These are phyloP conservation scores for Microdochium paspali DNA, from an alignment of 2,329 filamentous ascomycete genomes.

Conservation along the genomic window DNA sequence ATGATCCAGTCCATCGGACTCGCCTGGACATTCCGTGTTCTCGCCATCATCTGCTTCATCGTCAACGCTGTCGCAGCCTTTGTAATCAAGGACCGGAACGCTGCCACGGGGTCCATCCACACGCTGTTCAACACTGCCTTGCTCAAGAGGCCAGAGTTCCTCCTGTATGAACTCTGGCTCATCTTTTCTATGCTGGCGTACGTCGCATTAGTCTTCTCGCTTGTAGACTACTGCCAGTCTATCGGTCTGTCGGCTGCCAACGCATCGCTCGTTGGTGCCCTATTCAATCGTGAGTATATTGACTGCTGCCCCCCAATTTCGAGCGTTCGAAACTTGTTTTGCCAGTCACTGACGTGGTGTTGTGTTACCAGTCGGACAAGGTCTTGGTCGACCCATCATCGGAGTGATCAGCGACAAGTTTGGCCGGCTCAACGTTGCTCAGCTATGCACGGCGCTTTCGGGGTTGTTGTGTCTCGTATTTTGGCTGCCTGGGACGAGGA, in stretches of 20 bases:
- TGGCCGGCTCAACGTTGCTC: constrained; percentile 66
- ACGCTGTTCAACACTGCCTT: constrained; percentile 55
- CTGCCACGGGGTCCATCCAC: constrained; percentile 57
- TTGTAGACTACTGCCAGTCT: constrained; percentile 62
- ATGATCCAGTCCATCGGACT: constrained; percentile 58
- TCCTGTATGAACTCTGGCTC: constrained; percentile 57
- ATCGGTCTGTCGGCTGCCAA: constrained; percentile 59
- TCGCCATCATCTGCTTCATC: constrained; percentile 33
- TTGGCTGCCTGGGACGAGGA: constrained; percentile 60
- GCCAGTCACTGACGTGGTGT: constrained; percentile 4
- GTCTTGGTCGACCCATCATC: constrained; percentile 60
- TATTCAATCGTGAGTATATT: constrained; percentile 59
- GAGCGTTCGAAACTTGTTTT: not conserved
- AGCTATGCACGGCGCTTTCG: constrained; percentile 51
- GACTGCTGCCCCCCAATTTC: constrained; percentile 11
- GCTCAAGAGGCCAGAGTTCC: constrained; percentile 52
- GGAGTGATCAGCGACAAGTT: constrained; percentile 62
- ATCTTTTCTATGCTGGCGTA: constrained; percentile 67
- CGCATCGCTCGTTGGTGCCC: constrained; percentile 61
- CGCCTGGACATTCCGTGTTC: constrained; percentile 44
- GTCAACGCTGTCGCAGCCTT: constrained; percentile 48
- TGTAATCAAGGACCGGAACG: constrained; percentile 63
- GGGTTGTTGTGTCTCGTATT: constrained; percentile 59
- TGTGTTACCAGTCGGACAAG: constrained; percentile 38
- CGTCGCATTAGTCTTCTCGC: constrained; percentile 65